These are phyloP conservation scores for Zarea fungicola DNA, from an alignment of 2,329 filamentous ascomycete genomes.

Conservation along the genomic window DNA sequence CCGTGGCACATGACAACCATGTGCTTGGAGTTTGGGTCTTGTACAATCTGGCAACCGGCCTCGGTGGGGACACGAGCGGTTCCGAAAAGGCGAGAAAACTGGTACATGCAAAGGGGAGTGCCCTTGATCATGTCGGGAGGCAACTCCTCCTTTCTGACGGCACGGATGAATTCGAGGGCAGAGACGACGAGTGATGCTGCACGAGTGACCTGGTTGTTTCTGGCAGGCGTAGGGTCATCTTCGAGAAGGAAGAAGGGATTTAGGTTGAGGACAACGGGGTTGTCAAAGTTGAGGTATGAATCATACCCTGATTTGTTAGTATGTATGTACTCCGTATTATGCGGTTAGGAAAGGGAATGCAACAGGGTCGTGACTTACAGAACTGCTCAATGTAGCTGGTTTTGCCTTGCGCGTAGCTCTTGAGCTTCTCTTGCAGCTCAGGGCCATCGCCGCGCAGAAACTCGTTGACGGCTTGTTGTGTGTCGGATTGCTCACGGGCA, in stretches of 20 bases:
- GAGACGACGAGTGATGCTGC: conserved; percentile 90
- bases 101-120: conserved; percentile 92
- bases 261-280: conserved; percentile 92
- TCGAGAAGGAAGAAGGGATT: conserved; percentile 98
- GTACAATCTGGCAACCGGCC: conserved; percentile 90
- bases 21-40: conserved; percentile 90
- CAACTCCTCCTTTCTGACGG: conserved; percentile 87
- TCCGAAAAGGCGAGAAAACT: conserved; percentile 91
- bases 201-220: conserved; percentile 93
- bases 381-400: conserved; percentile 99
- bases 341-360: background rate
- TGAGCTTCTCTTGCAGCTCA: conserved; percentile 79
- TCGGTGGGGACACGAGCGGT: conserved; percentile 92
- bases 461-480: conserved; percentile 70
- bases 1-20: conserved; percentile 89
- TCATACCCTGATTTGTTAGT: conserved; percentile 71
- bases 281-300: conserved; percentile 96
- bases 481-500: conserved; percentile 76
- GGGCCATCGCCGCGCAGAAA: conserved; percentile 79
- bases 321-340: background rate
- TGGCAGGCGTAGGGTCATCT: conserved; percentile 92
- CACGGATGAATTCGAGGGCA: conserved; percentile 84
- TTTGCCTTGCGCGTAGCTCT: conserved; percentile 83
- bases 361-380: conserved; percentile 55
- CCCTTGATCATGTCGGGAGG: conserved; percentile 82